Base-by-base conservation (phyloP, 1,284 basidiomycete genomes). In the Tilletia indica region DNA sequence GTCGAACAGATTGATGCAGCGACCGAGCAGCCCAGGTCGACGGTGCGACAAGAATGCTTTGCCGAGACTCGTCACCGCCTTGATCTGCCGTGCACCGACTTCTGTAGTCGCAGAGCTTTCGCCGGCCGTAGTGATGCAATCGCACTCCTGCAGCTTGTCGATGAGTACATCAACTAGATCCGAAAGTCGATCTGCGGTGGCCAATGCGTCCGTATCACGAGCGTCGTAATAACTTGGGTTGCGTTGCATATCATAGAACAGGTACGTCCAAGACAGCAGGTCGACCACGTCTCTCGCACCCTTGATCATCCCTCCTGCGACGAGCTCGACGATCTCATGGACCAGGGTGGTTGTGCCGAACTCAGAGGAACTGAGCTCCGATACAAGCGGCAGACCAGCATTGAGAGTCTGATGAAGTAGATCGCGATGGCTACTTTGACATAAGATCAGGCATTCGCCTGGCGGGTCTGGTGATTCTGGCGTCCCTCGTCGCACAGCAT, bases 151-250 rank as follows among this genome's bases (percentile, higher is more conserved):
- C 36, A 80, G 64, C 45, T 73, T 71, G 45, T 61, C 69, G 1
- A 73, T 19, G 0, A 77, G 64, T 6, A 54, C 64, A 19, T 74
- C 74, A 4, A 67, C 73, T 0, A 75, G 48, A 21, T 71, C 58
- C 11, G 76, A 75, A 16, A 82, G 67, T 12, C 76, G 69, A 2
- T 68, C 77, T 6, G 72, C 47, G 16, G 74, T 71, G 5, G 73
- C 71, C 2, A 68, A 70, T 1, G 39, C 45, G 11, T 69, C 69
- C 45, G 45, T 19, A 80, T 85, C 71, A 75, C 82, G 72, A 5
- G 89, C 87, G 72, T 90, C 91, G 83, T 99, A 99, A 86, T 92
- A 98, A 0, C 89, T 89, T 12, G 96, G 94, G 85, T 99, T 99
- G 74, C 87, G 89, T 71, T 86, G 86, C 68, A 93, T 84, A 73